phyloP scores from a whole-genome alignment of 108 stramenopile genomes.

The Aurantiochytrium sp. region DNA sequence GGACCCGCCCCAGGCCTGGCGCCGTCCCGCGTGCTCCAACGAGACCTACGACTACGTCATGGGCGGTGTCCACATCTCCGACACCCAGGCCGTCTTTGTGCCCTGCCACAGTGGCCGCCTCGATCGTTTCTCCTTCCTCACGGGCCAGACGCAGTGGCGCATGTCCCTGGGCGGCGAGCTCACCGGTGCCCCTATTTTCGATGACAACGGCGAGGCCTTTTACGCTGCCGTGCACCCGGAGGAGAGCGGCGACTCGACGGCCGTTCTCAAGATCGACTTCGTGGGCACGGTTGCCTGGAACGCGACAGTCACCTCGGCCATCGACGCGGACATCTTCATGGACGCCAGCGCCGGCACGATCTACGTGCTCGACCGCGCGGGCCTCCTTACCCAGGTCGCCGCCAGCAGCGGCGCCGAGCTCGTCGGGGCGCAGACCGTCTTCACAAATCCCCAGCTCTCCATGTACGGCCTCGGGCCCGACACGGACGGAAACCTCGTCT shows the following conservation, averaged over 20 bases:
- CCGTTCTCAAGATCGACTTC: neutral
- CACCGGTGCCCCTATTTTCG: neutral
- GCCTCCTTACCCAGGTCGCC: neutral
- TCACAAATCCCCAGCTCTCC: neutral
- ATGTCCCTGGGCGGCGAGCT: neutral
- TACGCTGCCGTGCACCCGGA: neutral
- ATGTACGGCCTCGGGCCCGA: neutral
- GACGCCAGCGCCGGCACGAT: neutral
- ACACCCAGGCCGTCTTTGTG: neutral
- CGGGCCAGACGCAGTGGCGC: neutral
- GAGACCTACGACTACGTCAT: neutral
- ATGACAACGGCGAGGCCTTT: neutral
- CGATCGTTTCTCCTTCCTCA: neutral
- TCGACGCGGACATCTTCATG: neutral
- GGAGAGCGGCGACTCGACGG: too few species aligned
- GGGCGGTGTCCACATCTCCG: neutral
- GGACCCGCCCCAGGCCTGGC: constrained; percentile 8
- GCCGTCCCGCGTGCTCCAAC: neutral
- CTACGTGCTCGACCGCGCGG: neutral
- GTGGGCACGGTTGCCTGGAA: neutral
- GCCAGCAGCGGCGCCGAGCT: neutral
- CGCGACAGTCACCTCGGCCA: neutral
- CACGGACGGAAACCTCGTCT: neutral
- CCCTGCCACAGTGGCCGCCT: neutral
- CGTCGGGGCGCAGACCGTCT: neutral